Conservation (phyloP, 177 flowering plant genomes). For the Telopea speciosissima region DNA sequence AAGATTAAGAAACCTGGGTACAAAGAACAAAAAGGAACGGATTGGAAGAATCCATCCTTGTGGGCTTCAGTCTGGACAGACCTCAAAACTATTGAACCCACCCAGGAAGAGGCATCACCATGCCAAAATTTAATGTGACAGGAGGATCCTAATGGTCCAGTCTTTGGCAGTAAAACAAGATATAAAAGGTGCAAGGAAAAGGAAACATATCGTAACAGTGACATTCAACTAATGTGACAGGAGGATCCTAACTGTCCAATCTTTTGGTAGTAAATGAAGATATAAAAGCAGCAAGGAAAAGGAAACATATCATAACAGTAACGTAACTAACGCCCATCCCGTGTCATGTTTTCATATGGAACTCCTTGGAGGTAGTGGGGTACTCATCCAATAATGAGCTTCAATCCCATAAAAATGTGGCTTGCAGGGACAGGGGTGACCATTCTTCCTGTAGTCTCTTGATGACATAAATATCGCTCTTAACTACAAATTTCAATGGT, state of each 20-base stretch:
- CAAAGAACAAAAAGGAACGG: neutral
- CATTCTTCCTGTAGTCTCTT: neutral
- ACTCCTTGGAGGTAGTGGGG: neutral
- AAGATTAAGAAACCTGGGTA: too few relatives aligned
- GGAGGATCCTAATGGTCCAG: neutral
- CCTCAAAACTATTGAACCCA: neutral
- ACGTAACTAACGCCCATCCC: neutral
- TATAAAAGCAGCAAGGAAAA: too few relatives aligned
- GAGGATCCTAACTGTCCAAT: neutral
- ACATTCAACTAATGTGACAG: neutral
- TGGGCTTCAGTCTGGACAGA: neutral
- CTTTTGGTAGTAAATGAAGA: neutral
- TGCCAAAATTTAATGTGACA: neutral
- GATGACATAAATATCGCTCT: neutral
- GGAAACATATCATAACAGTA: too few relatives aligned
- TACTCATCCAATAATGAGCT: neutral
- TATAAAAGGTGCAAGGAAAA: neutral
- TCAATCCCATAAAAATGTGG: neutral
- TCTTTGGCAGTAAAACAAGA: neutral
- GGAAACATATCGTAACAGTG: too few relatives aligned
- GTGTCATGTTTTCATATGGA: neutral
- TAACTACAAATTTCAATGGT: too few relatives aligned
- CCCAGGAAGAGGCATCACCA: neutral
- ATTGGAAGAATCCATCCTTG: neutral
- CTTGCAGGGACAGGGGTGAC: neutral